Conservation (phyloP, 257 asterid species). For the Fraxinus pennsylvanica region DNA sequence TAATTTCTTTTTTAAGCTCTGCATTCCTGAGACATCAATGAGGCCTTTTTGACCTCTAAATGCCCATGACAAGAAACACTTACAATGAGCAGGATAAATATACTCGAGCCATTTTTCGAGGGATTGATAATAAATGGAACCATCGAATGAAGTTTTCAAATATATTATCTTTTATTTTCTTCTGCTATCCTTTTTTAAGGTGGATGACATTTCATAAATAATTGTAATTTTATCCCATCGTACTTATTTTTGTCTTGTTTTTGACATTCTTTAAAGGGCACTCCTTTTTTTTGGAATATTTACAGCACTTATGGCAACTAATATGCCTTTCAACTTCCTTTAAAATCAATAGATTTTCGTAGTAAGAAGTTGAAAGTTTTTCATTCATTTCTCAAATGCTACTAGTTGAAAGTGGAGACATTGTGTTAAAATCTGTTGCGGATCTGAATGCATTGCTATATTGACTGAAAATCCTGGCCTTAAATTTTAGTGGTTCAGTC, state of each 20-base stretch:
- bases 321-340: background rate
- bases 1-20: background rate
- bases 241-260: background rate
- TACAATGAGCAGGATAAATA: background rate
- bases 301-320: background rate
- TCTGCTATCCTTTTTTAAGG: background rate
- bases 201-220: background rate
- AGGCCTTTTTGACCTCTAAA: background rate
- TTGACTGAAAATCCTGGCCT: too few relatives aligned
- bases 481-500: too few relatives aligned
- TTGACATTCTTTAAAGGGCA: background rate
- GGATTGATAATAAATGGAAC: background rate
- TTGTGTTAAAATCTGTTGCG: too few relatives aligned
- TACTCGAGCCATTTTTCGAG: background rate
- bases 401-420: too few relatives aligned
- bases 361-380: too few relatives aligned
- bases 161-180: background rate
- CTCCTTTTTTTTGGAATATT: background rate
- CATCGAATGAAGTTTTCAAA: background rate
- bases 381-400: too few relatives aligned
- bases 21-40: background rate
- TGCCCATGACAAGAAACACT: background rate
- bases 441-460: too few relatives aligned
- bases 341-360: too few relatives aligned
- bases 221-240: background rate